Base-by-base conservation (phyloP, 192 early-diverging fungal species). In the Helicostylum pulchrum region DNA sequence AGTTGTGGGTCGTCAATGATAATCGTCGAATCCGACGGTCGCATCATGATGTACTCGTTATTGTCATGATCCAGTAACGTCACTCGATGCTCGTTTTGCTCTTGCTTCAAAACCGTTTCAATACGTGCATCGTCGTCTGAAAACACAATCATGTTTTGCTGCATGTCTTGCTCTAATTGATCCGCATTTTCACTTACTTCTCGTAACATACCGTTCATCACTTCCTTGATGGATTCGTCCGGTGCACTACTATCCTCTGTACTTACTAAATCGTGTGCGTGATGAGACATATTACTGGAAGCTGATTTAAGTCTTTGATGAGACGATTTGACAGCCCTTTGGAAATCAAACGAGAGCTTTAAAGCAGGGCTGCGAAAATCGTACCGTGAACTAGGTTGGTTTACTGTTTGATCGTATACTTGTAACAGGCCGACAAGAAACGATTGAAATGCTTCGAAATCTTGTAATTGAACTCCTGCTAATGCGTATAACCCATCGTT, bases 31-130 rank as follows among this genome's bases (percentile, higher is more conserved):
- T 80, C 78, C 23, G 53, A 54, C 10, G 78, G 76, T 19, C 78
- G 53, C 17, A 73, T 75, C 61, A 80, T 43, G 15, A 85, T 69
- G 67, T 85, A 85, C 52, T 85, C 77, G 58, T 85, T 85, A 46
- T 79, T 78, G 21, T 78, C 77, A 12, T 69, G 61, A 58, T 85
- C 83, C 20, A 85, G 66, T 8, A 85, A 47, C 0, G 80, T 80
- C 7, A 66, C 49, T 56, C 43, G 55, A 14, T 46, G 55, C 42
- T 80, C 60, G 11, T 39, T 21, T 43, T 53, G 21, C 1, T 68
- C 32, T 14, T 66, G 64, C 55, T 74, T 80, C 17, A 80, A 19
- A 0, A 80, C 79, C 0, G 78, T 80, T 59, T 80, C 79, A 7
- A 80, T 60, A 26, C 51, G 26, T 15, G 56, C 73, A 47, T 53